Evolutionary conservation across 2,329 filamentous ascomycete species (phyloP).

Genomic region (Colletotrichum chlorophyti): DNA sequence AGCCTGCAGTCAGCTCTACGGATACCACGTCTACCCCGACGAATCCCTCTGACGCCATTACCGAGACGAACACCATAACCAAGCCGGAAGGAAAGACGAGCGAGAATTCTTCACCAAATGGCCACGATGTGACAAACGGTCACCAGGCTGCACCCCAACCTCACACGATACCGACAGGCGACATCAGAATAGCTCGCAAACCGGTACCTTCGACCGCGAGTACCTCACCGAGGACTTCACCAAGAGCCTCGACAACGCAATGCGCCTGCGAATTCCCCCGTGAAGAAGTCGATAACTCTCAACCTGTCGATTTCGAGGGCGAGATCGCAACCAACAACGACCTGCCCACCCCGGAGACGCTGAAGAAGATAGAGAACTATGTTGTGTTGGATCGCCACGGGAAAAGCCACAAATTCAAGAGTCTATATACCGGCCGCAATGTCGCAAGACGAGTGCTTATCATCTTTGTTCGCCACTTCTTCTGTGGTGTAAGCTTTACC

Average conservation of each 20-base stretch:
- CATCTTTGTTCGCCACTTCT: conserved; percentile 81
- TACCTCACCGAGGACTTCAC: conserved; percentile 18
- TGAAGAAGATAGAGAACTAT: conserved; percentile 61
- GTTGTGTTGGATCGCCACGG: conserved; percentile 68
- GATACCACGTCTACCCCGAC: too few species aligned
- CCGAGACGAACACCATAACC: neutral
- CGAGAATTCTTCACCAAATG: neutral
- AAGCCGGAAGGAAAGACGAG: neutral
- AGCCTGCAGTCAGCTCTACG: conserved; percentile 4
- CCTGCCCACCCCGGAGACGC: conserved; percentile 55
- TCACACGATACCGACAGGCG: neutral
- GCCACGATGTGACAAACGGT: conserved; percentile 4
- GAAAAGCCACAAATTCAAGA: conserved; percentile 66
- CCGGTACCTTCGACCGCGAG: too few species aligned
- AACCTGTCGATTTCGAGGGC: conserved; percentile 61
- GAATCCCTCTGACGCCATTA: neutral
- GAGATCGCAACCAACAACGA: conserved; percentile 62
- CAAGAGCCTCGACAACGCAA: conserved; percentile 15
- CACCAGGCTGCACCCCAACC: neutral
- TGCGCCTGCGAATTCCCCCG: conserved; percentile 3
- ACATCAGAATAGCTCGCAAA: too few species aligned
- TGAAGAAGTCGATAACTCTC: conserved; percentile 44
- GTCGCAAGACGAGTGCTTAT: conserved; percentile 66
- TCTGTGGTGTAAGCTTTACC: conserved; percentile 70
- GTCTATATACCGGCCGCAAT: conserved; percentile 63